Evolutionary conservation across 306 rosid species (phyloP), one percentile per base, ranked within the genome.

Genomic region (Hippophae rhamnoides): DNA sequence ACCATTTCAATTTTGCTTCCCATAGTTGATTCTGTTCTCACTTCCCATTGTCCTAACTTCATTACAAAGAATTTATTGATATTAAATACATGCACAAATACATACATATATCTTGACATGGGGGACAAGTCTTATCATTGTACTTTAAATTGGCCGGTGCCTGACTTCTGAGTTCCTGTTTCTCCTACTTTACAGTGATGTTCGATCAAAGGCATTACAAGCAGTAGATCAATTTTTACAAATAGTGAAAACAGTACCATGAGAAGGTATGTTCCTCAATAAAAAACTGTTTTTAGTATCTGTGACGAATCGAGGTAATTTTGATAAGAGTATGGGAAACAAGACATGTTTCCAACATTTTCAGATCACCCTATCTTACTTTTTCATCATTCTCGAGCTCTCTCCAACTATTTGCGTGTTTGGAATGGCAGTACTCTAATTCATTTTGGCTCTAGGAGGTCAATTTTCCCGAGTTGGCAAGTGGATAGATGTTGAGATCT

Each of bases 201-300:
- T 92, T 73, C 86, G 94, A 25, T 71, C 80, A 5, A 92, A 86
- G 78, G 94, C 96, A 68, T 85, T 92, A 79, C 95, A 92, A 84
- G 94, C 95, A 23, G 86, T 86, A 69, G 99, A 88, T 74, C 97
- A 92, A 60, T 88, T 92, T 84, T 66, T 92, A 77, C 94, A 69
- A 71, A 73, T 86, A 52, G 76, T 83, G 66, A 93, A 93, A 86
- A 80, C 93, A 88, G 57, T 65, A 78, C 72, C 74, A 88, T 47
- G 95, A 93, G 48, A 92, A 86, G 99, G 99, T 93, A 73, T 52
- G 61, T 62, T 65, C 40, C 38, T 31, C 38, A 31, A 31, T 31
- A 31, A 31, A 31, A 31, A 43, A 54, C 48, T 56, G 12, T 18
- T 51, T 55, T 6, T n/a, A 57, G 9, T 67, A 38, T 65, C 11